Base-by-base conservation (phyloP, 441 rosid genomes). In the Populus hybrid region DNA sequence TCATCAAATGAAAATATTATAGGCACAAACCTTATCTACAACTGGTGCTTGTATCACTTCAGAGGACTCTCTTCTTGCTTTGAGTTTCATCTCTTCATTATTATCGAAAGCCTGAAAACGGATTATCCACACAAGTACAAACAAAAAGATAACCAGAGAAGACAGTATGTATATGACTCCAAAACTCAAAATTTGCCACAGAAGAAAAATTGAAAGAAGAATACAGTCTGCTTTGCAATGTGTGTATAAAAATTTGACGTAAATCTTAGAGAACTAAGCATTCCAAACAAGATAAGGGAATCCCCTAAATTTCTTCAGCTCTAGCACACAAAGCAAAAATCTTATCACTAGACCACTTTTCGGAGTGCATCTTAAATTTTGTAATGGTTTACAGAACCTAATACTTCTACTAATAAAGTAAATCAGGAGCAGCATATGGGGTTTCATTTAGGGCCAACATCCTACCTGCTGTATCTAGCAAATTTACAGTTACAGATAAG, bases 51-150 rank as follows among this genome's bases (percentile, higher is more conserved):
- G 88, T 70, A 82, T 82, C 81, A 85, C 89, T 82, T 90, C 97
- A 78, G 87, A 83, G 36, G 89, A 77, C 74, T 90, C 98, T 86
- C 90, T 88, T 85, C 89, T 92, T 77, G 94, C 87, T 88, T 83
- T 88, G 74, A 82, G 88, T 77, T 78, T 93, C 89, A 87, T 83
- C 84, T 89, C 93, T 82, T 93, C 98, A 75, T 93, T 92, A 85
- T 88, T 84, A 77, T 93, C 97, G 50, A 80, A 68, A 31, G 94
- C 86, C 99, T 97, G 86, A 85, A 73, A 82, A 76, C 42, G 31
- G 81, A 81, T n/a, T 5, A 29, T 31, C 53, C 7, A 28, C 31
- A 74, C 2, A 42, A 61, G 36, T 59, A 35, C 29, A 6, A 23
- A 66, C 2, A 67, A 28, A 38, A 64, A 21, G 18, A 42, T 36